A percentile compares a stretch with the other conserved stretches of the same genome.
These are phyloP conservation scores for Mortierella hygrophila DNA, from an alignment of 192 early-diverging fungal species.

Conservation along the genomic window DNA sequence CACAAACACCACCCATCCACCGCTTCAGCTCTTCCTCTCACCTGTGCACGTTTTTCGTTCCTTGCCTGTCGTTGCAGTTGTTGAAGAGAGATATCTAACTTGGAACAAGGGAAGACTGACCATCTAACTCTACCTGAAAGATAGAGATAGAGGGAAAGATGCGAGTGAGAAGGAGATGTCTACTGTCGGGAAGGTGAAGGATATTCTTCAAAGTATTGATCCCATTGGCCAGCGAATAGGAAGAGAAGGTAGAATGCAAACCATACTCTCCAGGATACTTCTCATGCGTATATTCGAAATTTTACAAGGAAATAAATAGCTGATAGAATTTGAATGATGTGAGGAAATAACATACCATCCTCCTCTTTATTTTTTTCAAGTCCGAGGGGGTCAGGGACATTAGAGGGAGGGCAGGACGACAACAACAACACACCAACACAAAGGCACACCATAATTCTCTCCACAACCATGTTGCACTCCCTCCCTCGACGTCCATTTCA, in stretches of 20 bases:
- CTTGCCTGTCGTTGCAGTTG: not conserved
- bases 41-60: not conserved
- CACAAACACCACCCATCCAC: not conserved
- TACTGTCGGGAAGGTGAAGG: too few species aligned
- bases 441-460: not conserved
- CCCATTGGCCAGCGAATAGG: too few species aligned
- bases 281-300: not conserved
- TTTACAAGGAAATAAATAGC: not conserved
- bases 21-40: not conserved
- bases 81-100: not conserved
- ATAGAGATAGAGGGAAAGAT: not conserved
- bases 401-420: not conserved
- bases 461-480: conserved; percentile 6
- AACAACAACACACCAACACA: not conserved
- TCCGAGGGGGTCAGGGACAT: not conserved
- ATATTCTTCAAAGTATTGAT: too few species aligned
- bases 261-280: not conserved
- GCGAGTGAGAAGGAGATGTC: not conserved
- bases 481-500: not conserved
- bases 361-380: not conserved
- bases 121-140: not conserved
- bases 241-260: not conserved
- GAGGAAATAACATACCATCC: not conserved
- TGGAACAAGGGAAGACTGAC: not conserved
- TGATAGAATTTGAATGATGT: not conserved